Conservation (phyloP, 345 rosid species). For the Gossypium rotundifolium region DNA sequence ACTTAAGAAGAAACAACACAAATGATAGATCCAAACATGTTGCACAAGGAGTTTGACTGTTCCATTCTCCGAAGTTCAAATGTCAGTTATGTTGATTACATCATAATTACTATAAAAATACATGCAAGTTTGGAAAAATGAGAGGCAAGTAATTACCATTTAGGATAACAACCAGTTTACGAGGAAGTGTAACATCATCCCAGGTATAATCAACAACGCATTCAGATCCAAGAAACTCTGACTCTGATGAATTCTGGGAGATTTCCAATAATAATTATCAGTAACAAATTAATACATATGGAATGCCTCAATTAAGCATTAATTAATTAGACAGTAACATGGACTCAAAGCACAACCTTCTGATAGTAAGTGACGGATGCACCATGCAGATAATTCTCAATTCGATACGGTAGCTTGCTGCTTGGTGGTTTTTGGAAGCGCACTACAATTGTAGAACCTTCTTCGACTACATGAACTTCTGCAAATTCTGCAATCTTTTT, state of each 20-base stretch:
- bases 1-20: not conserved
- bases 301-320: conserved; percentile 4
- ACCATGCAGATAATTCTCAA: conserved; percentile 68
- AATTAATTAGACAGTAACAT: conserved; percentile 11
- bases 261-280: conserved; percentile 13
- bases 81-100: not conserved
- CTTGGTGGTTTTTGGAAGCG: conserved; percentile 74
- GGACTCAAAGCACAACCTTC: conserved; percentile 52
- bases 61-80: conserved; percentile 3
- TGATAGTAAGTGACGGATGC: conserved; percentile 71
- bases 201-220: conserved; percentile 66
- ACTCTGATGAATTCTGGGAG: conserved; percentile 70
- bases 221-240: conserved; percentile 73
- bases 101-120: not conserved
- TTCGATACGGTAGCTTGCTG: conserved; percentile 66
- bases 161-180: conserved; percentile 64
- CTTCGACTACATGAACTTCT: conserved; percentile 67
- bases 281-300: not conserved
- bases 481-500: conserved; percentile 48
- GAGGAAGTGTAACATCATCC: conserved; percentile 92
- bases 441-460: conserved; percentile 72
- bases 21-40: not conserved
- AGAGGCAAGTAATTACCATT: conserved; percentile 43
- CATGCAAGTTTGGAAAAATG: conserved; percentile 1
- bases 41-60: not conserved